Evolutionary conservation across 129 eudicot genomes (phyloP), one percentile per base, ranked within the genome.

Genomic region (Flaveria trinervia): DNA sequence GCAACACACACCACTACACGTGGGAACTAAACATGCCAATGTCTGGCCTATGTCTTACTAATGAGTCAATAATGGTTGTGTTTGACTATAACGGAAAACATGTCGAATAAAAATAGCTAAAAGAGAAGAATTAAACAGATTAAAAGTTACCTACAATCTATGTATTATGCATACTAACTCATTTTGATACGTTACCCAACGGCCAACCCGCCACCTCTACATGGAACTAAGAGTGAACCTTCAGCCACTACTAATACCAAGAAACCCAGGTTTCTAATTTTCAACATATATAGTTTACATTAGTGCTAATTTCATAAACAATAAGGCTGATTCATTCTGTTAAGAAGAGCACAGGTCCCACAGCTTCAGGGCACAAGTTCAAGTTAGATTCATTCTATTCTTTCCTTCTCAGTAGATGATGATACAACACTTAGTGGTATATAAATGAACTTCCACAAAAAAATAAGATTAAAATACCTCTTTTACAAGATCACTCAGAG

Each of bases 401-500:
- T 64, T 64, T 33, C 12, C 22, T 33, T 64, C 46, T 30, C 33
- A 64, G 51, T 66, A 41, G 8, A 66, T 39, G 50, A n/a, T 66
- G 51, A 14, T 14, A 59, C 30, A 28, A 71, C 52, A 70, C 17
- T 48, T 44, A 41, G 22, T 3, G 28, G 59, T 13, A 52, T 33
- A 76, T 39, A 1, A 33, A 65, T 13, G 43, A 30, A 52, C 18
- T 52, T 16, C 9, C 25, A 76, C 26, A 43, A 59, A 71, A 15
- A 77, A 46, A 20, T 15, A 3, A 11, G 8, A 39, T 16, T 10
- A 71, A 5, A 56, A 74, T 89, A 90, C 98, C 97, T 93, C 98
- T 74, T 91, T 85, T 71, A 94, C 91, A 70, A 94, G 98, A 77
- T 94, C 98, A 77, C 87, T 84, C 70, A 94, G 68, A 48, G 97